Evolutionary conservation across 345 rosid species (phyloP).

Genomic region (Eucalyptus regnans): DNA sequence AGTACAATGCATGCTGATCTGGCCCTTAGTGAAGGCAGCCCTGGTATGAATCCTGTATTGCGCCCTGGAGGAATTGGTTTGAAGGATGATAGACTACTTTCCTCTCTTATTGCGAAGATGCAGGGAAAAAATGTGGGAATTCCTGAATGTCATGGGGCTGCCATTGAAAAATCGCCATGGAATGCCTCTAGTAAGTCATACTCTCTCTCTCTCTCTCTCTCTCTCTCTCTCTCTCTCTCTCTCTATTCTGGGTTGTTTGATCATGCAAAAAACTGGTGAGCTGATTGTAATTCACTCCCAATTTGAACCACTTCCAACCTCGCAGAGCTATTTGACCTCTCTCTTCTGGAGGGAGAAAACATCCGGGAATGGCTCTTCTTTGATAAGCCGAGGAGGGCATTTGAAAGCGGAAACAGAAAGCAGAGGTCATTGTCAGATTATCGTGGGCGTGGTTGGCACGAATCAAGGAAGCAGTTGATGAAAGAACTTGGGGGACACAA

Average conservation of each 20-base stretch:
- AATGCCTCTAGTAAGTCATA: slow-evolving; percentile 50
- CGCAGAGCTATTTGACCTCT: slow-evolving; percentile 69
- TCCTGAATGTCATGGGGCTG: slow-evolving; percentile 87
- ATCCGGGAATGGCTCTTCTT: slow-evolving; percentile 87
- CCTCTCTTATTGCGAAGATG: slow-evolving; percentile 51
- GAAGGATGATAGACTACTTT: slow-evolving; percentile 59
- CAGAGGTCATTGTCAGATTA: slow-evolving; percentile 92
- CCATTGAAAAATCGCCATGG: slow-evolving; percentile 73
- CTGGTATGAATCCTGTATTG: slow-evolving; percentile 52
- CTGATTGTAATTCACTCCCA: not conserved
- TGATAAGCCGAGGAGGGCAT: slow-evolving; percentile 84
- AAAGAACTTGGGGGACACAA: slow-evolving; percentile 71
- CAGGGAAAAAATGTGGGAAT: slow-evolving; percentile 80
- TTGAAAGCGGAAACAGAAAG: slow-evolving; percentile 82
- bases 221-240: not conserved
- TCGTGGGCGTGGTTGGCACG: slow-evolving; percentile 88
- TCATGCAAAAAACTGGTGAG: not conserved
- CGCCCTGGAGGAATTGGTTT: slow-evolving; percentile 70
- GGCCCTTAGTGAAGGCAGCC: slow-evolving; percentile 51
- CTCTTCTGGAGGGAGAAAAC: slow-evolving; percentile 55
- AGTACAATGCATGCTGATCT: slow-evolving; percentile 57
- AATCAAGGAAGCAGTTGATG: slow-evolving; percentile 78
- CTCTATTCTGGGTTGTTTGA: not conserved
- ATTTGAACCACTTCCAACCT: not conserved
- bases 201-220: not conserved